These are phyloP conservation scores for Stephanodiscus triporus DNA, from an alignment of 108 stramenopile genomes.

Conservation along the genomic window DNA sequence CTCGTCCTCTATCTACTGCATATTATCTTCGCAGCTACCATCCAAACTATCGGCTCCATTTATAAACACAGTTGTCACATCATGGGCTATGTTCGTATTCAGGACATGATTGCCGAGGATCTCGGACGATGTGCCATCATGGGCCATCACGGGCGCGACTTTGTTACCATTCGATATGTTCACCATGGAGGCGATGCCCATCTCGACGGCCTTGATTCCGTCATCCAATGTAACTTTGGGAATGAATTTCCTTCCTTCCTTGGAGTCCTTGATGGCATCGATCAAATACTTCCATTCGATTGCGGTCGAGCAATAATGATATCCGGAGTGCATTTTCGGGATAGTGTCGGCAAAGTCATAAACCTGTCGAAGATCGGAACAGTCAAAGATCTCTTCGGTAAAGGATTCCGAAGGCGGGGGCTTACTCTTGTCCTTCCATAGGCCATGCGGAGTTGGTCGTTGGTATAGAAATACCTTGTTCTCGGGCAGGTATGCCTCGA, in stretches of 20 bases:
- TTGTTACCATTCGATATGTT: conserved; percentile 11
- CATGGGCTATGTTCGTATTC: conserved; percentile 12
- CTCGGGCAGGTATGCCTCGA: conserved; percentile 87
- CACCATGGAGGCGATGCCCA: conserved; percentile 60
- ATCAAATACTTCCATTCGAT: conserved; percentile 75
- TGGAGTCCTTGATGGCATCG: conserved; percentile 57
- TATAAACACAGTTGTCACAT: conserved; percentile 26
- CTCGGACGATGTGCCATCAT: conserved; percentile 32
- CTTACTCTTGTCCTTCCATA: conserved; percentile 72
- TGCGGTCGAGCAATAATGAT: conserved; percentile 84
- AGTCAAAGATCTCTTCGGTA: conserved; percentile 66
- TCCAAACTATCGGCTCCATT: conserved; percentile 28
- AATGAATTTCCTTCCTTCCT: conserved; percentile 48
- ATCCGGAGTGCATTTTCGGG: conserved; percentile 72
- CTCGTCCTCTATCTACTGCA: not conserved
- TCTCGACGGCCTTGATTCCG: conserved; percentile 80
- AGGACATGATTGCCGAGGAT: conserved; percentile 40
- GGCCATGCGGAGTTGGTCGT: conserved; percentile 51
- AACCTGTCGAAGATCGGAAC: conserved; percentile 68
- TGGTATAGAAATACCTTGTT: conserved; percentile 82
- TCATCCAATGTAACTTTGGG: conserved; percentile 75
- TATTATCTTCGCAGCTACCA: conserved; percentile 1
- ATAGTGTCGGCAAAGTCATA: conserved; percentile 64
- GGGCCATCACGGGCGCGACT: conserved; percentile 30
- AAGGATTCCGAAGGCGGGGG: conserved; percentile 73